Evolutionary conservation across 2,329 filamentous ascomycete species (phyloP).

Genomic region (Neopestalotiopsis sp.): DNA sequence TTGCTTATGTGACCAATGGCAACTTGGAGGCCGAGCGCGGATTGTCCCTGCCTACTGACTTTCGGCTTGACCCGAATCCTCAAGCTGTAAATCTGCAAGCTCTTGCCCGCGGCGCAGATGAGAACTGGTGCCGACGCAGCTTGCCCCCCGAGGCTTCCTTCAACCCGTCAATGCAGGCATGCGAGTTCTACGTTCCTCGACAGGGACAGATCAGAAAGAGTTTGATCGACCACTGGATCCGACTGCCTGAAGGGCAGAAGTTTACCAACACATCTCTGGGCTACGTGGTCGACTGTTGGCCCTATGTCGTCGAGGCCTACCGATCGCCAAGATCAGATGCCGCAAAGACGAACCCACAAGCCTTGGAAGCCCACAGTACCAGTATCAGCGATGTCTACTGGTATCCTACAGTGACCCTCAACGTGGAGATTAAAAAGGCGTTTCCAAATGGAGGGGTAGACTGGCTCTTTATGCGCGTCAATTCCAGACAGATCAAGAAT

Average conservation of each 20-base stretch:
- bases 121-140: conserved; percentile 33
- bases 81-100: conserved; percentile 24
- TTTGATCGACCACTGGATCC: conserved; percentile 36
- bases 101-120: conserved; percentile 34
- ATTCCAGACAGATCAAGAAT: conserved; percentile 29
- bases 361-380: too few relatives aligned
- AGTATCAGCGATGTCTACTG: conserved; percentile 40
- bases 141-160: not conserved
- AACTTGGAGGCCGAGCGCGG: conserved; percentile 66
- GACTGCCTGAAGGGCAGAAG: conserved; percentile 32
- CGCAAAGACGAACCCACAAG: too few relatives aligned
- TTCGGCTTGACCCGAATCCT: conserved; percentile 47
- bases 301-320: conserved; percentile 31
- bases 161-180: conserved; percentile 26
- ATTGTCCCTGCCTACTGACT: conserved; percentile 54
- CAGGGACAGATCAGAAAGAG: conserved; percentile 27
- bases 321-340: too few relatives aligned
- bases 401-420: conserved; percentile 72
- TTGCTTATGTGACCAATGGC: conserved; percentile 69
- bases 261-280: conserved; percentile 33
- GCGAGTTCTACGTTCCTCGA: conserved; percentile 28
- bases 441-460: conserved; percentile 68
- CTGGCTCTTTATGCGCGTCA: conserved; percentile 67
- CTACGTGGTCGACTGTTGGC: conserved; percentile 35
- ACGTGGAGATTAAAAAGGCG: conserved; percentile 74